Base-by-base conservation (phyloP, 2,329 filamentous ascomycete genomes). In the Thielaviopsis ethacetica region DNA sequence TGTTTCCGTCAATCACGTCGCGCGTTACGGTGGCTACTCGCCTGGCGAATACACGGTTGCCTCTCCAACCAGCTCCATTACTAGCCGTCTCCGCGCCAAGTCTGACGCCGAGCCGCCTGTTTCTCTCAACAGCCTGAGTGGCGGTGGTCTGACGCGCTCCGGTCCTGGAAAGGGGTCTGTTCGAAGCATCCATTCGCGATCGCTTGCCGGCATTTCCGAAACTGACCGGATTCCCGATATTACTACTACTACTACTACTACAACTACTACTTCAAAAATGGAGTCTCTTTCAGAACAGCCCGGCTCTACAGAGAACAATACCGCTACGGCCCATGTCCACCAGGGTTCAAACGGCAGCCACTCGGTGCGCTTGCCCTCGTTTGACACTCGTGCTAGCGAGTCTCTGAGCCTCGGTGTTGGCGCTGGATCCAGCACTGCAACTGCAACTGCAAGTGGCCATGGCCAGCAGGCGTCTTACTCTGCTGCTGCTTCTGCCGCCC, bases 1-100 rank as follows among this genome's bases (percentile, higher is more conserved):
- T 62, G 75, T 87, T 56, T 84, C 85, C 58, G 78, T 83, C 41
- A 88, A 87, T 67, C 81, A 71, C 62, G 75, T 79, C 34, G 84
- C 85, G 13, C 76, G 85, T 54, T 78, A 80, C 67, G 59, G 84
- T 27, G 84, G 84, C 30, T 88, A 86, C 69, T 86, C 84, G 24
- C 83, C 84, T 1, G 80, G 74, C 44, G 84, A 76, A 21, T 86
- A 80, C 69, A 53, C 56, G n/a, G 72, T 88, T 62, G 82, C 85
- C 71, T 86, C 83, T 50, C 84, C 85, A 0, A 78, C 74, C 51
- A 76, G 81, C 41, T 86, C 84, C 3, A 68, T 85, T 34, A 81
- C 79, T 3, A 76, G 74, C 63, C 74, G 76, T 26, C 71, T 78
- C 49, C 75, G 78, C 57, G 80, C 70, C 44, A 64, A 73, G 59